Evolutionary conservation across 139 green algal species (phyloP), one percentile per base, ranked within the genome.

Genomic region (Volvox reticuliferus): DNA sequence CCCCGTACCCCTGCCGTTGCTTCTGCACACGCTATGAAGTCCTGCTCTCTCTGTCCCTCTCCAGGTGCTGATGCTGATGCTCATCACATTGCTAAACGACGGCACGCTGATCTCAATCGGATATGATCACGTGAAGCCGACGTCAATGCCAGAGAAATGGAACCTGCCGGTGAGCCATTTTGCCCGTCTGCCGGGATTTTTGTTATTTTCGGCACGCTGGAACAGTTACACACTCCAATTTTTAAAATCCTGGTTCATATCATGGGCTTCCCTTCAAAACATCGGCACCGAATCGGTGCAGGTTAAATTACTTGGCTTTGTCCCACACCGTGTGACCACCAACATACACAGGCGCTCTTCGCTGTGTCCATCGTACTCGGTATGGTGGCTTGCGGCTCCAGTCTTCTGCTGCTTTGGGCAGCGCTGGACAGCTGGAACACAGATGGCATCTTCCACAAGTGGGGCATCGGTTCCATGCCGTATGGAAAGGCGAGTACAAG

Each of bases 41-140:
- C 44, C 44, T 55, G 44, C 9, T 9, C 44, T 5, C 44, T 9
- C 44, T 55, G 44, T 9, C 44, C 76, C 2, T 16, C 55, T 62
- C 76, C 69, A 78, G 37, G 85, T 89, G 28, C 18, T 99, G 30
- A 95, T 97, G 93, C 95, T 99, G 26, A 97, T 99, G 85, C 94
- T 98, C 82, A 99, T 99, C 96, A 99, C 97, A 36, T 71, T 98
- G 77, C 95, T 99, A n/a, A 99, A 99, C 90, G 97, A 99, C 90
- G 97, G 97, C 86, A 97, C 95, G 12, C 94, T 98, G 69, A 98
- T 98, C 95, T 96, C 96, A 19, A 94, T 99, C 62, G 97, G 94
- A 75, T 99, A 99, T 92, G 97, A 99, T 93, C 87, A 96, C 77
- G 97, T 98, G 21, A 94, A 94, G 36, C 94, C 97, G 50, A 96